These are phyloP conservation scores for Ogataea henricii DNA, from an alignment of 805 yeast genomes.

Conservation along the genomic window DNA sequence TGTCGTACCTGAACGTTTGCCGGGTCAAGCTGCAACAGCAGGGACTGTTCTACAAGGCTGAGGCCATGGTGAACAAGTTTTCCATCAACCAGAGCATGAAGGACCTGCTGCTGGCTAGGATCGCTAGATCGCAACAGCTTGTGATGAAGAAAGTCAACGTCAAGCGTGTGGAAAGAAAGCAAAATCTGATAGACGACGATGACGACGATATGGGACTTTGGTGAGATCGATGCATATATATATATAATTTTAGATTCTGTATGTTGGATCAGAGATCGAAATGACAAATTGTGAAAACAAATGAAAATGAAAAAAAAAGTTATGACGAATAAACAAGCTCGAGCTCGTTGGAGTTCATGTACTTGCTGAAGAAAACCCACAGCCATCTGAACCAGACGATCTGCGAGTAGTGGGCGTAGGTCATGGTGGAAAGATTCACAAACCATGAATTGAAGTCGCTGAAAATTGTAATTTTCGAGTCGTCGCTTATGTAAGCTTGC, in stretches of 20 bases:
- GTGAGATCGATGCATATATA: slow-evolving; percentile 15
- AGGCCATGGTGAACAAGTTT: slow-evolving; percentile 30
- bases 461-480: slow-evolving; percentile 40
- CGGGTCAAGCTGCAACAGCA: slow-evolving; percentile 22
- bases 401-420: slow-evolving; percentile 80
- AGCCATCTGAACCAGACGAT: slow-evolving; percentile 95
- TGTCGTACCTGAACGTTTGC: slow-evolving; percentile 27
- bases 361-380: slow-evolving; percentile 79
- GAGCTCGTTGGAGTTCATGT: slow-evolving; percentile 75
- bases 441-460: slow-evolving; percentile 42
- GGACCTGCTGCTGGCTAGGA: slow-evolving; percentile 15
- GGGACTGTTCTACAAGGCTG: slow-evolving; percentile 31
- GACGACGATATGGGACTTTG: slow-evolving; percentile 34
- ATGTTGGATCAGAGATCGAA: no score
- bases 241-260: no score
- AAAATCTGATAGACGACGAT: slow-evolving; percentile 27
- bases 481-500: not conserved
- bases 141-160: slow-evolving; percentile 22
- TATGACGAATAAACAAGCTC: slow-evolving; percentile 25
- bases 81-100: slow-evolving; percentile 27
- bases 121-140: slow-evolving; percentile 19
- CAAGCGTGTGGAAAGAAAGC: slow-evolving; percentile 9
- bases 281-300: not conserved
- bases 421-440: slow-evolving; percentile 67
- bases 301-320: not conserved